phyloP scores from a whole-genome alignment of 2,329 filamentous ascomycete genomes.

The Verticillium alfalfae region DNA sequence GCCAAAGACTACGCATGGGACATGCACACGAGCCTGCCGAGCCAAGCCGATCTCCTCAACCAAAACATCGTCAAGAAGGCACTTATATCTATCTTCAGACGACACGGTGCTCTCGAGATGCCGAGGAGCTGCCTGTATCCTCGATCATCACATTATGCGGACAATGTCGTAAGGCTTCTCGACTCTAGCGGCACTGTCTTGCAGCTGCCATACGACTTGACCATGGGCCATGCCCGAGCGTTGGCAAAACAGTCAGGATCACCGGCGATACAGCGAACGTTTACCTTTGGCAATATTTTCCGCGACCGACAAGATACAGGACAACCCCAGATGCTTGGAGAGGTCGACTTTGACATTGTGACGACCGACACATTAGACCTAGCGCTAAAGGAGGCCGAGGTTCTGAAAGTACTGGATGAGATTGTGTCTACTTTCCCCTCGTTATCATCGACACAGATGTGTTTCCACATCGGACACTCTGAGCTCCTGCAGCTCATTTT shows the following conservation, averaged over 20 bases:
- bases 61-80: slow-evolving; percentile 70
- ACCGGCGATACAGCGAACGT: slow-evolving; percentile 66
- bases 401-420: slow-evolving; percentile 91
- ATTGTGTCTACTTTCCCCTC: slow-evolving; percentile 77
- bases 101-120: slow-evolving; percentile 83
- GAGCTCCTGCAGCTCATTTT: slow-evolving; percentile 84
- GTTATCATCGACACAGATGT: slow-evolving; percentile 67
- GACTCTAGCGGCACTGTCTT: slow-evolving; percentile 81
- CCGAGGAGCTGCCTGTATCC: slow-evolving; percentile 74
- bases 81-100: slow-evolving; percentile 72
- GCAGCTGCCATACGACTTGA: slow-evolving; percentile 91
- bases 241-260: slow-evolving; percentile 66
- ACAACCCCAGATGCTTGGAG: slow-evolving; percentile 75
- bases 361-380: slow-evolving; percentile 75
- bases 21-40: slow-evolving; percentile 52
- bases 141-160: slow-evolving; percentile 69
- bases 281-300: slow-evolving; percentile 83
- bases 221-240: slow-evolving; percentile 78
- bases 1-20: slow-evolving; percentile 80
- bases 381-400: slow-evolving; percentile 86
- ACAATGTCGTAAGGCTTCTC: slow-evolving; percentile 72
- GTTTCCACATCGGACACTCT: slow-evolving; percentile 85
- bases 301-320: slow-evolving; percentile 73
- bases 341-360: slow-evolving; percentile 96
- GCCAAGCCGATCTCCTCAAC: slow-evolving; percentile 58